Evolutionary conservation across 306 rosid species (phyloP).

Genomic region (Cucumis sativus): Cucumber_9930_V3 NC_026660.2:29143001-29143500

Average conservation of each 20-base stretch:
- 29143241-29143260: neutral
- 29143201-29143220: conserved; percentile 93
- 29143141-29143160: conserved; percentile 85
- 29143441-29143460: conserved; percentile 85
- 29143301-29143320: neutral
- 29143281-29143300: neutral
- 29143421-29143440: conserved; percentile 74
- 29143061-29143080: conserved; percentile 98
- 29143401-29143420: conserved; percentile 60
- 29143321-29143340: conserved; percentile 68
- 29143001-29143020: conserved; percentile 83
- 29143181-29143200: conserved; percentile 96
- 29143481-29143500: conserved; percentile 64
- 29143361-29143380: conserved; percentile 69
- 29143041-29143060: conserved; percentile 89
- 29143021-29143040: conserved; percentile 91
- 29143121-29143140: conserved; percentile 96
- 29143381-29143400: conserved; percentile 92
- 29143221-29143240: neutral
- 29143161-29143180: conserved; percentile 94
- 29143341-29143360: conserved; percentile 83
- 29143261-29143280: neutral
- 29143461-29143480: conserved; percentile 61
- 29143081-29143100: conserved; percentile 94
- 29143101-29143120: conserved; percentile 99